phyloP scores from a whole-genome alignment of 2,329 filamentous ascomycete species.

The Teratosphaeria pseudoeucalypti region DNA sequence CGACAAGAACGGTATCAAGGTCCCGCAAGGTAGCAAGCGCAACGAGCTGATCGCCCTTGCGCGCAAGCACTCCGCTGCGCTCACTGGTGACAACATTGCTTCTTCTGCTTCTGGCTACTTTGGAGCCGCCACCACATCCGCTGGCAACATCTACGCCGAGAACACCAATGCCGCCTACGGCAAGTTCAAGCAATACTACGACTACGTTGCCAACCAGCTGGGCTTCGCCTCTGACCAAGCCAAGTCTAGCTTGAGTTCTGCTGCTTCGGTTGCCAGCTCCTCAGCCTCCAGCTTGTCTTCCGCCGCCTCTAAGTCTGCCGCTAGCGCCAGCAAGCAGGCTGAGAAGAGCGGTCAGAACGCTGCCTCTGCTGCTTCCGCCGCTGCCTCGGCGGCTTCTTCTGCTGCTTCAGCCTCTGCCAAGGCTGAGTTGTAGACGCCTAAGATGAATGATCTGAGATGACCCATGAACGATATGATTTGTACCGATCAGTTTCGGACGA shows the following conservation, averaged over 20 bases:
- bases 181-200: constrained; percentile 26
- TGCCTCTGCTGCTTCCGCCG: constrained; percentile 1
- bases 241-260: constrained; percentile 26
- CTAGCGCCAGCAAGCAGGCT: constrained; percentile 15
- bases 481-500: background rate
- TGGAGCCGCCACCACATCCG: constrained; percentile 41
- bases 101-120: constrained; percentile 29
- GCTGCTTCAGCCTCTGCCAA: constrained; percentile 3
- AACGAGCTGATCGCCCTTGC: constrained; percentile 86
- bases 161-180: constrained; percentile 55
- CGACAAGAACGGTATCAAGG: constrained; percentile 79
- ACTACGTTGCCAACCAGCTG: constrained; percentile 35
- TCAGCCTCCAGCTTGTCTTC: constrained; percentile 14
- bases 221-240: constrained; percentile 33
- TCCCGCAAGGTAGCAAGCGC: constrained; percentile 81
- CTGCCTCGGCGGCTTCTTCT: constrained; percentile 1
- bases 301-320: constrained; percentile 18
- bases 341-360: constrained; percentile 9
- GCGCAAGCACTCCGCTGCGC: constrained; percentile 69
- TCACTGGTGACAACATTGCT: constrained; percentile 50
- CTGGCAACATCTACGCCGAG: constrained; percentile 64
- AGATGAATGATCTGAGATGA: background rate
- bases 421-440: constrained; percentile 4
- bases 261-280: constrained; percentile 23
- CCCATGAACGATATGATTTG: background rate